A percentile compares a stretch with the other conserved stretches of the same genome.
Evolutionary conservation across 83 land plant species (phyloP).

Genomic region (Diphasiastrum complanatum): DNA sequence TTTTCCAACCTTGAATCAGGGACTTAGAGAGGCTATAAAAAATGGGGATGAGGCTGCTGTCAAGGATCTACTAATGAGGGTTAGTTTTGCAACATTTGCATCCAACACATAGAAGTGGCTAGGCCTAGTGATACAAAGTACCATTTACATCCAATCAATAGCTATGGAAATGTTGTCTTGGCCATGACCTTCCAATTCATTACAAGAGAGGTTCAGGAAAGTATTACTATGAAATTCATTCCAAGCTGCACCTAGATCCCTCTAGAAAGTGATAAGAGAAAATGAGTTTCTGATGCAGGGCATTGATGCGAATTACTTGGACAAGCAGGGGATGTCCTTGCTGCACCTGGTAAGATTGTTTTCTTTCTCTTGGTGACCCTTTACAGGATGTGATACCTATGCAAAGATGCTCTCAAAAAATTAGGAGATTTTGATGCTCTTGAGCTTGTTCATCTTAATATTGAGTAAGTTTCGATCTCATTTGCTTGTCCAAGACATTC

Average conservation of each 20-base stretch:
- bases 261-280: background rate
- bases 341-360: slow-evolving; percentile 64
- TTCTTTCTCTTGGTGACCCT: background rate
- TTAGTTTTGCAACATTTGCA: no score
- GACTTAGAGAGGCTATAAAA: slow-evolving; percentile 84
- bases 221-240: no score
- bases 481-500: background rate
- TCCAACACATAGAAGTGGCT: no score
- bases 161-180: no score
- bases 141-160: no score
- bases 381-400: background rate
- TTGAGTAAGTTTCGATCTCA: no score
- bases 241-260: no score
- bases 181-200: no score
- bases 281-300: slow-evolving; percentile 44
- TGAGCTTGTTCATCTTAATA: no score
- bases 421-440: no score
- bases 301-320: slow-evolving; percentile 81
- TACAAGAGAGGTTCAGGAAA: no score
- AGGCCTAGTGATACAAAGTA: no score
- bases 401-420: background rate
- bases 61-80: slow-evolving; percentile 64
- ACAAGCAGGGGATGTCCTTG: slow-evolving; percentile 81
- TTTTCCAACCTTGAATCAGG: slow-evolving; percentile 36
- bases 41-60: slow-evolving; percentile 65